Conservation (phyloP, 345 rosid species). For the Pistacia integerrima region DNA sequence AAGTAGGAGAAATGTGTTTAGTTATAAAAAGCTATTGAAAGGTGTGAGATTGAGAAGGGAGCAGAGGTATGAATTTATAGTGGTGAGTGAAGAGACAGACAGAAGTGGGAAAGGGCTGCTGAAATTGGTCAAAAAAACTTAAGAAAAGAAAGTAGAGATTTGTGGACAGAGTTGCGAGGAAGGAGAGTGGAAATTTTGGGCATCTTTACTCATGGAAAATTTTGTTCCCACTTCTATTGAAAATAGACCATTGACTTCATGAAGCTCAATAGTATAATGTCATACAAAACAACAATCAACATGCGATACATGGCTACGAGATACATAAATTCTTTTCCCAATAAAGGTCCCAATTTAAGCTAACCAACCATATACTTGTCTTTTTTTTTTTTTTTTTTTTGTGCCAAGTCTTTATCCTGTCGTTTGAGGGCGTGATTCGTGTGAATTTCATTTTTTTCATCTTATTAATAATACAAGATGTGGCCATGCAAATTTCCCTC, state of each 20-base stretch:
- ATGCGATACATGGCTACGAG: not conserved
- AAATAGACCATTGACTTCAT: not conserved
- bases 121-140: too few relatives aligned
- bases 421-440: too few relatives aligned
- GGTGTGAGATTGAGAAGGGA: constrained; percentile 8
- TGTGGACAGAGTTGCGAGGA: not conserved
- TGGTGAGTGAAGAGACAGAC: not conserved
- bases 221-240: not conserved
- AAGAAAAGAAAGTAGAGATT: too few relatives aligned
- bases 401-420: not conserved
- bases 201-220: not conserved
- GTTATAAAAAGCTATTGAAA: not conserved
- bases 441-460: not conserved
- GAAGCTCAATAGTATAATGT: too few relatives aligned
- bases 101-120: constrained; percentile 18
- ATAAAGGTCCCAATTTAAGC: not conserved
- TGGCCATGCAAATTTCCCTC: not conserved
- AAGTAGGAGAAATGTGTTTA: not conserved
- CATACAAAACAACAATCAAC: not conserved
- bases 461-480: not conserved
- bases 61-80: not conserved
- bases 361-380: not conserved
- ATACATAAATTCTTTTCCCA: not conserved
- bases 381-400: too few relatives aligned
- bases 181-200: constrained; percentile 3